phyloP scores from a whole-genome alignment of 2,329 filamentous ascomycete genomes.

The Xylaria sp. region DNA sequence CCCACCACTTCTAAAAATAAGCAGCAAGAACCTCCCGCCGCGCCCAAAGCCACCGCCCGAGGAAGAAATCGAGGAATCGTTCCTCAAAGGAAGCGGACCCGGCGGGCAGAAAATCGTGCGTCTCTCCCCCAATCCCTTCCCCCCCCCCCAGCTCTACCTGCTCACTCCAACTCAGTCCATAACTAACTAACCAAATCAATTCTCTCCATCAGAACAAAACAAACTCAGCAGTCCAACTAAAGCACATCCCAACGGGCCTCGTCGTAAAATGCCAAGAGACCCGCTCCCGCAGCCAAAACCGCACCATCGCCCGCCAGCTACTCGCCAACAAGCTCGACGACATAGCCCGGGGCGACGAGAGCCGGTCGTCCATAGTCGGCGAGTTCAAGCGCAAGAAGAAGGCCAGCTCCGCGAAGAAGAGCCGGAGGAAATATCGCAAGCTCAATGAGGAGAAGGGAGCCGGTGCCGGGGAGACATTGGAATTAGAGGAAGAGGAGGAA shows the following conservation, averaged over 20 bases:
- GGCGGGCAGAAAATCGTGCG: slow-evolving; percentile 93
- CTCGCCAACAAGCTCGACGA: slow-evolving; percentile 81
- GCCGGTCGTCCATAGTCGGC: slow-evolving; percentile 72
- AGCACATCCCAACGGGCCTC: slow-evolving; percentile 87
- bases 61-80: slow-evolving; percentile 82
- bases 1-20: slow-evolving; percentile 55
- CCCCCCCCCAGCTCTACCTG: not conserved
- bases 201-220: slow-evolving; percentile 81
- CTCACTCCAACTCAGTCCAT: not conserved
- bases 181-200: not conserved
- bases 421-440: slow-evolving; percentile 78
- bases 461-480: slow-evolving; percentile 44
- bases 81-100: slow-evolving; percentile 90
- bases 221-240: slow-evolving; percentile 91
- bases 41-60: slow-evolving; percentile 79
- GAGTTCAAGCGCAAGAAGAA: slow-evolving; percentile 74
- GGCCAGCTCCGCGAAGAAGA: slow-evolving; percentile 84
- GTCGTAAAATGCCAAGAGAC: slow-evolving; percentile 96
- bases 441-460: slow-evolving; percentile 62
- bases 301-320: slow-evolving; percentile 82
- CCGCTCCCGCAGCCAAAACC: slow-evolving; percentile 85
- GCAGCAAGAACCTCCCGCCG: slow-evolving; percentile 70
- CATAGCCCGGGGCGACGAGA: slow-evolving; percentile 75
- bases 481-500: slow-evolving; percentile 25
- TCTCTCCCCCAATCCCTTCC: slow-evolving; percentile 23